A percentile compares a stretch with the other conserved stretches of the same genome.
phyloP scores from a whole-genome alignment of 805 yeast species.

The Saturnispora mendoncae region DNA sequence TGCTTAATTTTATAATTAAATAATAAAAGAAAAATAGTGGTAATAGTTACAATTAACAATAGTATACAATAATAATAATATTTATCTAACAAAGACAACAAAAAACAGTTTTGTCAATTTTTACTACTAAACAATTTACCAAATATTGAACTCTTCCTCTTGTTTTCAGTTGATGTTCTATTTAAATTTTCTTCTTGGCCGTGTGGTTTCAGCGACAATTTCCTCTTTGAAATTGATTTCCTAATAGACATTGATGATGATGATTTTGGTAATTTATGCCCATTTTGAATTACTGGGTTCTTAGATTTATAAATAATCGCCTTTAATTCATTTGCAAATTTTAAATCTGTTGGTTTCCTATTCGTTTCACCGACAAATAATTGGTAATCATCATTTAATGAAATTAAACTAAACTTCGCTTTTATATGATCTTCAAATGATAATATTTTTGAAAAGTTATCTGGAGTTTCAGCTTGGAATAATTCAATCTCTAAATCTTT shows the following conservation, averaged over 20 bases:
- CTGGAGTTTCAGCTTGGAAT: conserved; percentile 19
- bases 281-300: neutral
- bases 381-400: neutral
- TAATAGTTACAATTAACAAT: neutral
- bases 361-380: neutral
- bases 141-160: neutral
- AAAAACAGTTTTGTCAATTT: too few relatives aligned
- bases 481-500: conserved; percentile 16
- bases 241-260: neutral
- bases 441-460: neutral
- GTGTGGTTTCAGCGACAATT: neutral
- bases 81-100: too few relatives aligned
- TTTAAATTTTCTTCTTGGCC: neutral
- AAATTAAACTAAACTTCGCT: neutral
- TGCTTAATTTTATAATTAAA: neutral
- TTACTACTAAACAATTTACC: neutral
- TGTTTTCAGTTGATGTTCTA: neutral
- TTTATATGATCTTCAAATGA: neutral
- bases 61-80: neutral
- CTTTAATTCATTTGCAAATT: neutral
- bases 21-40: neutral
- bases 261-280: neutral
- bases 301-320: neutral
- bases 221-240: conserved; percentile 3
- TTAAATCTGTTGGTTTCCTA: neutral